Conservation (phyloP, 176 grass and related monocot species). For the Triticum monococcum region DNA sequence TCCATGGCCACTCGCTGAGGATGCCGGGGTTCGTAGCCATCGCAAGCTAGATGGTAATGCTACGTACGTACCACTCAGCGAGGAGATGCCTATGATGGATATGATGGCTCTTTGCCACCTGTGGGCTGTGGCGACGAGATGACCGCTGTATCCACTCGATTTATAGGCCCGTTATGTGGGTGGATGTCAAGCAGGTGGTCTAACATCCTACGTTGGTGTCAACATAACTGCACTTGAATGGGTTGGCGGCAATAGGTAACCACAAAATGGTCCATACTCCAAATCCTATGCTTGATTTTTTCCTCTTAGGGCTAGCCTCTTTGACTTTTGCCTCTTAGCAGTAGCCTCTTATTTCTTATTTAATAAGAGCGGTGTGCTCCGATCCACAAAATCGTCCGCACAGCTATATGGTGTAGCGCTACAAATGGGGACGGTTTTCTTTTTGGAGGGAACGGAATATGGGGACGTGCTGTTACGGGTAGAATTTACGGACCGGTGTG, state of each 20-base stretch:
- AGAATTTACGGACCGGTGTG: too few relatives aligned
- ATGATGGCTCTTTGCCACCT: neutral
- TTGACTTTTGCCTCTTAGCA: too few relatives aligned
- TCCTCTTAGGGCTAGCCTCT: too few relatives aligned
- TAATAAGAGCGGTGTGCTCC: too few relatives aligned
- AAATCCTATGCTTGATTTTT: neutral
- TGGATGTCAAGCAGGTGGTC: neutral
- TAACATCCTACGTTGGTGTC: neutral
- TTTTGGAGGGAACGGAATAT: too few relatives aligned
- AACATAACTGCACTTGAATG: conserved; percentile 12
- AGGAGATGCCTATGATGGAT: too few relatives aligned
- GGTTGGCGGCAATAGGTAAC: neutral
- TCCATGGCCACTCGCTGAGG: conserved; percentile 93
- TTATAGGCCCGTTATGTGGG: conserved; percentile 1
- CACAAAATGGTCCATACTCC: neutral
- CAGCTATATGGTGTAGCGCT: too few relatives aligned
- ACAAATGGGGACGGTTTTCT: too few relatives aligned
- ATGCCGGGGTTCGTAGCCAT: conserved; percentile 88
- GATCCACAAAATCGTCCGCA: too few relatives aligned
- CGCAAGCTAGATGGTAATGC: neutral
- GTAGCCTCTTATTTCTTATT: too few relatives aligned
- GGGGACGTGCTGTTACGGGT: too few relatives aligned
- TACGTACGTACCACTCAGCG: too few relatives aligned
- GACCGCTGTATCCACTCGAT: neutral
- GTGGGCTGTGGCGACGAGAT: neutral